Conservation (phyloP, 2,329 filamentous ascomycete genomes). For the Camillea tinctor region DNA sequence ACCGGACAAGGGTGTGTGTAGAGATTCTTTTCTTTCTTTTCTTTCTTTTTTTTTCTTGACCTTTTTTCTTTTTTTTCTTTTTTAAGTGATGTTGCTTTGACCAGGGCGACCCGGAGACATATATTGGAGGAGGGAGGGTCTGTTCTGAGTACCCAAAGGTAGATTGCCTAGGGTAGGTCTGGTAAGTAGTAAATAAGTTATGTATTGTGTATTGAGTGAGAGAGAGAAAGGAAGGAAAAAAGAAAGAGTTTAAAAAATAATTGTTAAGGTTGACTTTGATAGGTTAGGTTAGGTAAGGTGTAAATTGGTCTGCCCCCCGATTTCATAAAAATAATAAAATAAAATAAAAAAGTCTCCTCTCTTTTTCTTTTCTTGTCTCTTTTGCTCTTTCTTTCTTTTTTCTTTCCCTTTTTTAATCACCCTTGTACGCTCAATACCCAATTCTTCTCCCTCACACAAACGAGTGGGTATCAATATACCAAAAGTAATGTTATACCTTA, state of each 20-base stretch:
- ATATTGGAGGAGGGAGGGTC: neutral
- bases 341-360: neutral
- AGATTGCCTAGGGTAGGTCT: neutral
- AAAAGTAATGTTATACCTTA: neutral
- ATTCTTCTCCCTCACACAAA: neutral
- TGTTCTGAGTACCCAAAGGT: constrained; percentile 12
- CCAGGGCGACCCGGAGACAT: constrained; percentile 8
- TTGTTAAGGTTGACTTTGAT: too few relatives aligned
- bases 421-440: too few relatives aligned
- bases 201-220: constrained; percentile 3
- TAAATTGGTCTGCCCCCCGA: constrained; percentile 11
- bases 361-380: neutral
- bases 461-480: neutral
- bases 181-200: neutral
- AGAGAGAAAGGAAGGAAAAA: neutral
- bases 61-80: constrained; percentile 13
- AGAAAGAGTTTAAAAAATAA: neutral
- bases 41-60: constrained; percentile 5
- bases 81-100: neutral
- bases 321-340: constrained; percentile 2
- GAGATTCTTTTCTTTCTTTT: constrained; percentile 16
- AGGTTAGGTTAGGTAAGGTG: constrained; percentile 5
- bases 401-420: too few relatives aligned
- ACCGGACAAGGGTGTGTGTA: constrained; percentile 18
- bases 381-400: too few relatives aligned